Evolutionary conservation across 257 asterid species (phyloP).

Genomic region (Solanum lycopersicoides): DNA sequence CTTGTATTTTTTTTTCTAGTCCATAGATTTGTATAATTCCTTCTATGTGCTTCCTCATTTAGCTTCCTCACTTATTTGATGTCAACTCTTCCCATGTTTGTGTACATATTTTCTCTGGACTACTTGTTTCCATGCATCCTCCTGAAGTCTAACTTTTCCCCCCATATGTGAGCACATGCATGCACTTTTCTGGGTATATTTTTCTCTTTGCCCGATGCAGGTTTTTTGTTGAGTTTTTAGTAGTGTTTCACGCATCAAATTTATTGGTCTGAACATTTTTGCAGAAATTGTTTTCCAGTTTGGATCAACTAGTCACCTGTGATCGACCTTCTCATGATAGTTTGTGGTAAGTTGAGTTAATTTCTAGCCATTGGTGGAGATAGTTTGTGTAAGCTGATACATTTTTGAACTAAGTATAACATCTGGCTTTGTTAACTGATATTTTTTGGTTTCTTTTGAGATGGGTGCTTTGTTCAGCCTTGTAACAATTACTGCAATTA

Average conservation of each 20-base stretch:
- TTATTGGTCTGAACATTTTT: conserved; percentile 11
- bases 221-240: background rate
- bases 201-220: background rate
- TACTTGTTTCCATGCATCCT: background rate
- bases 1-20: background rate
- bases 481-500: background rate
- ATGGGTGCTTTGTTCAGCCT: background rate
- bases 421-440: background rate
- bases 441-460: background rate
- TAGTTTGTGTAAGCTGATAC: background rate
- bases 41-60: background rate
- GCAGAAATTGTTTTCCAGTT: conserved; percentile 68
- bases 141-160: background rate
- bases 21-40: background rate
- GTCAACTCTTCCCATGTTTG: background rate
- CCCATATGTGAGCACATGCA: background rate
- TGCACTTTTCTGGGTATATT: background rate
- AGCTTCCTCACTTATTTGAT: background rate
- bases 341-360: conserved; percentile 59
- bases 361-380: background rate
- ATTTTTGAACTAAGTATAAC: background rate
- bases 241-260: conserved; percentile 4
- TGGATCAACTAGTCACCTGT: conserved; percentile 72
- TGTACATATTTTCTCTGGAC: background rate
- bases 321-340: conserved; percentile 55